Conservation (phyloP, 768 basidiomycete genomes). For the Tulasnella sp. region DNA sequence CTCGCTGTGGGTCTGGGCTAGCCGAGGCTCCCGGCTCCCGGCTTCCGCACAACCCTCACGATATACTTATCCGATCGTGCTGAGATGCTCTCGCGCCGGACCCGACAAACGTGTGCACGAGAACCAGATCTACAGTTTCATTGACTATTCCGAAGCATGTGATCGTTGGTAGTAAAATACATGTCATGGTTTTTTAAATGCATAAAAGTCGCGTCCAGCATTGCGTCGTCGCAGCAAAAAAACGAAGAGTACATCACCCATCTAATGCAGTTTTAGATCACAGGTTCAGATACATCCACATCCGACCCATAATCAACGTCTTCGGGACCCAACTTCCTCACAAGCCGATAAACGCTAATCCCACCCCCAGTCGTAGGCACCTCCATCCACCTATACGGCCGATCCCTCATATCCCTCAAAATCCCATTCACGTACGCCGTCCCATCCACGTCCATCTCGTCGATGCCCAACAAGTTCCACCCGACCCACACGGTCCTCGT, state of each 20-base stretch:
- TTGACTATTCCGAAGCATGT: background rate
- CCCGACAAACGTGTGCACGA: no score
- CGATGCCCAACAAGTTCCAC: slow-evolving; percentile 10
- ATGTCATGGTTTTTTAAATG: background rate
- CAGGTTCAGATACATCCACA: background rate
- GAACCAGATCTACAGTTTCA: background rate
- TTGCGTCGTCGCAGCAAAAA: no score
- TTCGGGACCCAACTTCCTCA: background rate
- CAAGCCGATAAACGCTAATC: background rate
- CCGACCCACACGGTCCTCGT: slow-evolving; percentile 3
- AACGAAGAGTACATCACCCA: no score
- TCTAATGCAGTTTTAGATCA: no score
- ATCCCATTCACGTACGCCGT: background rate
- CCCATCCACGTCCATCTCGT: slow-evolving; percentile 10
- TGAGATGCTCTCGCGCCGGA: no score
- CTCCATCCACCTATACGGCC: background rate
- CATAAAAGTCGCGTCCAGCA: background rate
- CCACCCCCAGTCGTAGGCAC: background rate
- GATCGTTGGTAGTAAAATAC: background rate
- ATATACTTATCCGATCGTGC: no score
- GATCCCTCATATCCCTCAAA: background rate
- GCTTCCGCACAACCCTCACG: no score
- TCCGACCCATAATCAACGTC: slow-evolving; percentile 8
- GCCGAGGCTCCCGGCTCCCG: no score
- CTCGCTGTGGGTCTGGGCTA: no score